phyloP scores from a whole-genome alignment of 495 filamentous ascomycete genomes.

The Xylaria longipes region DNA sequence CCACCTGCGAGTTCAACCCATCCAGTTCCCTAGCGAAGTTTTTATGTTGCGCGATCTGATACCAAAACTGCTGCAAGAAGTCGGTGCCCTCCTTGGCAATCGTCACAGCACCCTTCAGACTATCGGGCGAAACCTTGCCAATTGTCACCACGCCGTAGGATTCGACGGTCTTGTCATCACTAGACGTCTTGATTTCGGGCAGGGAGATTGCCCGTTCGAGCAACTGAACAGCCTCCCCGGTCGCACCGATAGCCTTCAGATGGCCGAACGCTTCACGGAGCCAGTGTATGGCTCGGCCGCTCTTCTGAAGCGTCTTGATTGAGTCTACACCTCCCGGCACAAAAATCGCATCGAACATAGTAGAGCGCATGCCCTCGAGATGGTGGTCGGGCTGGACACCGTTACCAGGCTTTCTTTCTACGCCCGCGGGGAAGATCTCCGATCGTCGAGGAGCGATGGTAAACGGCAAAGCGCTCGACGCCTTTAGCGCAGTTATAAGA shows the following conservation, averaged over 20 bases:
- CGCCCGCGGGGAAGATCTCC: conserved; percentile 64
- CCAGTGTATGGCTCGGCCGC: conserved; percentile 82
- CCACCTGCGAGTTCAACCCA: conserved; percentile 61
- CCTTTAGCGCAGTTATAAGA: conserved; percentile 66
- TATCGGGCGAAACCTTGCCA: conserved; percentile 54
- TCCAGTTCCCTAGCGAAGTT: conserved; percentile 77
- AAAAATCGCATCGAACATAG: conserved; percentile 85
- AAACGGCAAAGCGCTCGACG: conserved; percentile 70
- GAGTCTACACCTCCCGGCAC: conserved; percentile 76
- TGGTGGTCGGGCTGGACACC: conserved; percentile 78
- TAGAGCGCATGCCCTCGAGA: conserved; percentile 81
- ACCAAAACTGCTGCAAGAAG: conserved; percentile 69
- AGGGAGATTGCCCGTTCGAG: conserved; percentile 65
- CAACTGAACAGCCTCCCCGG: conserved; percentile 72
- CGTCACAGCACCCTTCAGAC: conserved; percentile 59
- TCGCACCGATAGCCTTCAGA: conserved; percentile 77
- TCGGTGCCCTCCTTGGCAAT: conserved; percentile 67
- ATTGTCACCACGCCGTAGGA: conserved; percentile 76
- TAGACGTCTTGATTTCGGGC: conserved; percentile 57
- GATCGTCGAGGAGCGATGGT: conserved; percentile 70
- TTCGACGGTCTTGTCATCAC: conserved; percentile 60
- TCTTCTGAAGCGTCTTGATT: conserved; percentile 64
- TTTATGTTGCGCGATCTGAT: conserved; percentile 69
- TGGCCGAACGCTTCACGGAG: conserved; percentile 83
- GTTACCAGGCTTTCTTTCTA: conserved; percentile 49